phyloP scores from a whole-genome alignment of 257 asterid species.

The Orobanche coerulescens region DNA sequence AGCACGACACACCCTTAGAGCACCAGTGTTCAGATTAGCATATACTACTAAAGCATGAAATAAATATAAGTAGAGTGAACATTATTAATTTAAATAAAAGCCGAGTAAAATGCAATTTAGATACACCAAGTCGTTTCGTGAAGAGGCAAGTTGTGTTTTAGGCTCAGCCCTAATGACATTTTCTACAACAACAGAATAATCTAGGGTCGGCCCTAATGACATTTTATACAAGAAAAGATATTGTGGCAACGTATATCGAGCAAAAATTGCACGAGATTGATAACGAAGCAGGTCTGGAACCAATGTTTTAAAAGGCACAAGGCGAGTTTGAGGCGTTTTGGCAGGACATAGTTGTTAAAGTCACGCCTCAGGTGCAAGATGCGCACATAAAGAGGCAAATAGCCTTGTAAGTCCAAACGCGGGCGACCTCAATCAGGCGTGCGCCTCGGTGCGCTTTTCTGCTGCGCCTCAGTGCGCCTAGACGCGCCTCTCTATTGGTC shows the following conservation, averaged over 20 bases:
- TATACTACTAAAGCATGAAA: slow-evolving; percentile 1
- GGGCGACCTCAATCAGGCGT: too few relatives aligned
- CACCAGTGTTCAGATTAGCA: slow-evolving; percentile 7
- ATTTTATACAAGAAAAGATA: too few relatives aligned
- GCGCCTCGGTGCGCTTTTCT: too few relatives aligned
- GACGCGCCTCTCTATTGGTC: too few relatives aligned
- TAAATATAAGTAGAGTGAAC: slow-evolving; percentile 8
- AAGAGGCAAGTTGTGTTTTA: background rate
- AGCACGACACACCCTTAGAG: background rate
- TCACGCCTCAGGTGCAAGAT: too few relatives aligned
- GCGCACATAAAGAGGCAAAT: too few relatives aligned
- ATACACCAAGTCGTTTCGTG: background rate
- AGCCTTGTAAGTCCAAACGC: too few relatives aligned
- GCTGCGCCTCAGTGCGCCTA: too few relatives aligned
- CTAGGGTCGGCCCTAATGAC: background rate
- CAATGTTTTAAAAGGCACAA: too few relatives aligned
- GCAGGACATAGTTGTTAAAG: too few relatives aligned
- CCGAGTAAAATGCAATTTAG: slow-evolving; percentile 10
- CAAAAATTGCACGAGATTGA: background rate
- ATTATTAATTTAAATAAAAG: background rate
- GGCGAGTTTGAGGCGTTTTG: too few relatives aligned
- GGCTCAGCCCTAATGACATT: background rate
- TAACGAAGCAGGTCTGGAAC: slow-evolving; percentile 1
- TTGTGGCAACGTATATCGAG: too few relatives aligned
- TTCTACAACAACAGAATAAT: background rate